A percentile compares a stretch with the other conserved stretches of the same genome.
These are phyloP conservation scores for Annulohypoxylon moriforme DNA, from an alignment of 495 filamentous ascomycete species.

Conservation along the genomic window DNA sequence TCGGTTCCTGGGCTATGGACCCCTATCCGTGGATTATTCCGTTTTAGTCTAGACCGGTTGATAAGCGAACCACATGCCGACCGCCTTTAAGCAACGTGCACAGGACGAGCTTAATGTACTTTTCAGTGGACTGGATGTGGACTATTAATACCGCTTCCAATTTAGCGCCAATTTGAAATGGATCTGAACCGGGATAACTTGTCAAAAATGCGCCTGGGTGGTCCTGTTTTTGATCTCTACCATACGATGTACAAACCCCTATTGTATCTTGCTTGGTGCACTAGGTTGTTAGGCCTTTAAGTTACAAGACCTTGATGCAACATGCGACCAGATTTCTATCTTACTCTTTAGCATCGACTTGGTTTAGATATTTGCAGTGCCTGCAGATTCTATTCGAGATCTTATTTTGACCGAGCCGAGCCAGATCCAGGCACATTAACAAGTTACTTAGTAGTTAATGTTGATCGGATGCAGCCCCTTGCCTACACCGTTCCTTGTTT, in stretches of 20 bases:
- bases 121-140: constrained; percentile 18
- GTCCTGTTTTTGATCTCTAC: background rate
- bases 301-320: background rate
- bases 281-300: background rate
- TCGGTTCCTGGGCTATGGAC: constrained; percentile 4
- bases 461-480: constrained; percentile 30
- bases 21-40: constrained; percentile 20
- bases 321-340: background rate
- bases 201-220: background rate
- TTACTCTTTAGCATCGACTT: constrained; percentile 2
- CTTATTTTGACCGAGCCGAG: background rate
- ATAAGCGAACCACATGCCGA: constrained; percentile 38
- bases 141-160: constrained; percentile 27
- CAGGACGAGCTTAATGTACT: constrained; percentile 13
- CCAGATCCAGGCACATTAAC: constrained; percentile 6
- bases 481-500: constrained; percentile 17
- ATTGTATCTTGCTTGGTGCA: background rate
- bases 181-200: constrained; percentile 7
- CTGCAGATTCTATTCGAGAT: background rate
- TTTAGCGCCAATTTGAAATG: constrained; percentile 28
- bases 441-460: background rate
- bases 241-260: constrained; percentile 6
- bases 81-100: constrained; percentile 26
- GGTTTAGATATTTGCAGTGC: background rate
- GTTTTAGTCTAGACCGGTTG: constrained; percentile 21